Evolutionary conservation across 768 basidiomycete genomes (phyloP).

Genomic region (Pilatotrama ljubarskyi): DNA sequence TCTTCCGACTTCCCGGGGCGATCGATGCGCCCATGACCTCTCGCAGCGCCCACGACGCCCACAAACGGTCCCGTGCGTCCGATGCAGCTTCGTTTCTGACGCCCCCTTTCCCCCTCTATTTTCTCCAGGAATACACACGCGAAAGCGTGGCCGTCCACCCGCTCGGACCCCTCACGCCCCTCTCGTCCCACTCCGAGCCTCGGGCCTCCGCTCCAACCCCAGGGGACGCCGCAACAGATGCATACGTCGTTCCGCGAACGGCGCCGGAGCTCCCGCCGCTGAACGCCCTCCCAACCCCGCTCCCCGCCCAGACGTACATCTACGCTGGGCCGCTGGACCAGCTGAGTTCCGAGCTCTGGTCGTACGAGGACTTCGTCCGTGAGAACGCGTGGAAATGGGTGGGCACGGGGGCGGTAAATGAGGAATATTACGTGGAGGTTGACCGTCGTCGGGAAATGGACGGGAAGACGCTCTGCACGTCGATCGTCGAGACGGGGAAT

Average conservation of each 20-base stretch:
- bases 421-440: constrained; percentile 49
- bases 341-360: constrained; percentile 70
- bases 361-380: constrained; percentile 76
- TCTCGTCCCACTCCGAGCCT: constrained; percentile 33
- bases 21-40: constrained; percentile 1
- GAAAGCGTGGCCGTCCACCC: constrained; percentile 54
- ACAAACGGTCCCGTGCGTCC: background rate
- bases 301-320: constrained; percentile 73
- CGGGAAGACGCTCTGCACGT: constrained; percentile 32
- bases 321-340: constrained; percentile 46
- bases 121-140: constrained; percentile 69
- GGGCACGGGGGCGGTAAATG: constrained; percentile 38
- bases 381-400: constrained; percentile 83
- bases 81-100: background rate
- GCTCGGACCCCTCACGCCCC: constrained; percentile 43
- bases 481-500: constrained; percentile 13
- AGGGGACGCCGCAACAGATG: constrained; percentile 25
- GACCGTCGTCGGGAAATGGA: constrained; percentile 49
- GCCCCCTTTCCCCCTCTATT: background rate
- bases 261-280: constrained; percentile 42
- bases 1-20: background rate
- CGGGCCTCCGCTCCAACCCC: constrained; percentile 26
- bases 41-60: background rate
- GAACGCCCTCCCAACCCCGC: constrained; percentile 34
- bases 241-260: constrained; percentile 39